These are phyloP conservation scores for Rostrohypoxylon terebratum DNA, from an alignment of 495 filamentous ascomycete genomes.

Conservation along the genomic window DNA sequence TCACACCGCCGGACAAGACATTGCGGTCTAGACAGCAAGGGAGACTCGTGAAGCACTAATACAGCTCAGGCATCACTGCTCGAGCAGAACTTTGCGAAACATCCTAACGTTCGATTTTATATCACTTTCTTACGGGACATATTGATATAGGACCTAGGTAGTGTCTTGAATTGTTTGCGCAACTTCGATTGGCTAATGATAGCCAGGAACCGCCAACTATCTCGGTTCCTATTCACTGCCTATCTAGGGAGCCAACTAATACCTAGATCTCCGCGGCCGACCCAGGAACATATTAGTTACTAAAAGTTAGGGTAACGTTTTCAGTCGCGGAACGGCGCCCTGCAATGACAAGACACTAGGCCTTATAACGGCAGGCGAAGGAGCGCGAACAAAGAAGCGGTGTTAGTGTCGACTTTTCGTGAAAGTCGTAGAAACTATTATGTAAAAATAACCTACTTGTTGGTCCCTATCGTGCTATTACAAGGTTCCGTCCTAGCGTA, in stretches of 20 bases:
- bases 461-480: conserved; percentile 11
- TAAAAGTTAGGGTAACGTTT: neutral
- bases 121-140: neutral
- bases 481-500: conserved; percentile 3
- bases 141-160: too few species aligned
- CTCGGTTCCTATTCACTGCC: neutral
- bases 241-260: neutral
- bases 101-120: neutral
- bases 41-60: neutral
- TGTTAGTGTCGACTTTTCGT: conserved; percentile 8
- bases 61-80: neutral
- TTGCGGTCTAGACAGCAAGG: neutral
- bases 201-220: neutral
- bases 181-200: conserved; percentile 12
- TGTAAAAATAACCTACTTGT: conserved; percentile 23
- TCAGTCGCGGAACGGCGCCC: neutral
- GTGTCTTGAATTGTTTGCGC: neutral
- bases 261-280: conserved; percentile 23
- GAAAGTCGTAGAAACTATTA: conserved; percentile 28
- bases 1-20: neutral
- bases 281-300: too few species aligned
- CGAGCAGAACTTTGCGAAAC: neutral
- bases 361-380: conserved; percentile 14
- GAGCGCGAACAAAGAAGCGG: conserved; percentile 11
- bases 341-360: neutral